phyloP scores from a whole-genome alignment of 2,329 filamentous ascomycete genomes.

The Fusarium mangiferae region DNA sequence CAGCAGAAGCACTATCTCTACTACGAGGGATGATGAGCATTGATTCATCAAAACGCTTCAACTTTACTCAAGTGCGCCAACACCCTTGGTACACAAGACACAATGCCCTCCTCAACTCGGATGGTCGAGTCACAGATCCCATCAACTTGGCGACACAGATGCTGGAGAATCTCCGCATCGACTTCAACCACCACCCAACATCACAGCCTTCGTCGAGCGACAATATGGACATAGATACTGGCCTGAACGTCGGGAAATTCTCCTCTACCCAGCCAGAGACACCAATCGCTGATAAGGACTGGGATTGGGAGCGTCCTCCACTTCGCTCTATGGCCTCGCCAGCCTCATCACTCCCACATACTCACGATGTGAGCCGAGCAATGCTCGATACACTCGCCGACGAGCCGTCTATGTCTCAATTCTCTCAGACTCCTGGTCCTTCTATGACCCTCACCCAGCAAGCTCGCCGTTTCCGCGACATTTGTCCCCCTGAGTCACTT shows the following conservation, averaged over 20 bases:
- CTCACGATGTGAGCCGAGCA: slow-evolving; percentile 51
- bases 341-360: slow-evolving; percentile 48
- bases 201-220: slow-evolving; percentile 57
- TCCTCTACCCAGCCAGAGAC: slow-evolving; percentile 89
- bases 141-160: slow-evolving; percentile 91
- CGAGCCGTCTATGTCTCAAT: slow-evolving; percentile 88
- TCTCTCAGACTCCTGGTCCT: slow-evolving; percentile 80
- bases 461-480: slow-evolving; percentile 88
- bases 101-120: slow-evolving; percentile 79
- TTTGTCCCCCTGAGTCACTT: slow-evolving; percentile 86
- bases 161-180: slow-evolving; percentile 90
- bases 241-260: slow-evolving; percentile 60
- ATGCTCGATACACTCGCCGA: slow-evolving; percentile 76
- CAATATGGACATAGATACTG: slow-evolving; percentile 76
- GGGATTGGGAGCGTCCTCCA: slow-evolving; percentile 87
- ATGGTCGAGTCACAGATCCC: slow-evolving; percentile 81
- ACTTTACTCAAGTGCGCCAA: slow-evolving; percentile 84
- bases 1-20: slow-evolving; percentile 78
- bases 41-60: slow-evolving; percentile 79
- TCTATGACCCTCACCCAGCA: slow-evolving; percentile 89
- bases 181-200: slow-evolving; percentile 77
- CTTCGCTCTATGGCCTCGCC: slow-evolving; percentile 62
- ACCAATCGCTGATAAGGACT: slow-evolving; percentile 76
- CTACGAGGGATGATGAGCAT: slow-evolving; percentile 94
- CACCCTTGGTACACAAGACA: slow-evolving; percentile 94